Conservation (phyloP, 345 rosid species). For the Salix viminalis region DNA sequence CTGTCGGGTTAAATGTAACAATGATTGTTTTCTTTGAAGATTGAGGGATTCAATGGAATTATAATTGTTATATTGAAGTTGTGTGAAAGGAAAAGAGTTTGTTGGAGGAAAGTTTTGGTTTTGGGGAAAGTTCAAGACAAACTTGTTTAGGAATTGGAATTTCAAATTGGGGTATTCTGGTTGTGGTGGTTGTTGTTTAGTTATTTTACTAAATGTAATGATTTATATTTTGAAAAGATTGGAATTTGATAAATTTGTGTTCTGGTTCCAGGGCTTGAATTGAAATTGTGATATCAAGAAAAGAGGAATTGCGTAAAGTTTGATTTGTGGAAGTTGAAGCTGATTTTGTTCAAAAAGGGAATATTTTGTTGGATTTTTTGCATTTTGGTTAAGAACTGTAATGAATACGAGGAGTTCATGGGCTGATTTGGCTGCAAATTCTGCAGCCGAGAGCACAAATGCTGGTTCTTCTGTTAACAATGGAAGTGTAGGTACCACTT, state of each 20-base stretch:
- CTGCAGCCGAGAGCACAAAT: slow-evolving; percentile 66
- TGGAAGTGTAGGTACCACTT: slow-evolving; percentile 29
- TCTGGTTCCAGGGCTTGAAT: slow-evolving; percentile 16
- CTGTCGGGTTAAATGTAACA: neutral
- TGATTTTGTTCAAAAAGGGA: slow-evolving; percentile 1
- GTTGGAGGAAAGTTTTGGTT: neutral
- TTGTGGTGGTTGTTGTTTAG: neutral
- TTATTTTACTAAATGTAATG: neutral
- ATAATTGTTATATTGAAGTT: neutral
- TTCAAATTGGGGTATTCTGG: neutral
- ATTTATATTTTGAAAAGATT: neutral
- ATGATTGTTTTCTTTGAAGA: neutral
- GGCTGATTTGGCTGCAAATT: slow-evolving; percentile 91
- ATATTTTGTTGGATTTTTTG: slow-evolving; percentile 1
- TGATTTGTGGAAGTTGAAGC: slow-evolving; percentile 11
- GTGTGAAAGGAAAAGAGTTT: neutral
- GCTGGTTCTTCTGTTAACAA: slow-evolving; percentile 44
- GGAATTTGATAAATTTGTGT: neutral
- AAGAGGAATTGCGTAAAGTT: neutral
- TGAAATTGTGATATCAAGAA: neutral
- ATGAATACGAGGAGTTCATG: slow-evolving; percentile 72
- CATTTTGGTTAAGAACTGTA: slow-evolving; percentile 23
- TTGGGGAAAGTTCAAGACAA: neutral
- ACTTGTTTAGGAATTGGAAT: neutral
- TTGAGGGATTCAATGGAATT: neutral